Evolutionary conservation across 2,329 filamentous ascomycete species (phyloP), one percentile per base, ranked within the genome.

Genomic region (Neodidymelliopsis sp.): DNA sequence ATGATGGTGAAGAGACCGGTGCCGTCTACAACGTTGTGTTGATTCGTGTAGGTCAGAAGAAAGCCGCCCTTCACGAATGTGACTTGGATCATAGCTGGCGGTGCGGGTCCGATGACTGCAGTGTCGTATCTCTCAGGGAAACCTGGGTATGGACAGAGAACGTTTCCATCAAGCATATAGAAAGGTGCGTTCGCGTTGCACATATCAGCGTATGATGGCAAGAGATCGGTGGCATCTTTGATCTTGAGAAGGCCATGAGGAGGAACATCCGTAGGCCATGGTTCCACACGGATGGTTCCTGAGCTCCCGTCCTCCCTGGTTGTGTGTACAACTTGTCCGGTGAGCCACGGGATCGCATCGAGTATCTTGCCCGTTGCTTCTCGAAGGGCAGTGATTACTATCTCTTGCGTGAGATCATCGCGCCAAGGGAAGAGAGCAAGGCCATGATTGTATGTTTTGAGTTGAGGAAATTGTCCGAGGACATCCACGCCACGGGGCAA

Each of bases 1-100:
- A 62, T 49, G 48, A 66, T 54, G 25, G 61, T 62, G 35, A 62
- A 53, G 18, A 59, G 57, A 10, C 58, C 65, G 11, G 52, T 65
- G 34, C 60, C 66, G 35, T 70, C 69, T 23, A 68, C 58, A 19
- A 67, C 56, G 36, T 60, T 71, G 43, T 72, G 70, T 25, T 72
- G 66, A n/a, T 53, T 56, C 5, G 48, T 51, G 34, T 64, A 56
- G 25, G 54, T 64, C 4, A 71, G 49, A 12, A 70, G 36, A 23
- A 66, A 34, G 5, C 67, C 69, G 16, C 62, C 66, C 23, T 58
- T 54, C 18, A 70, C 53, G 11, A 43, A 43, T 13, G 40, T 43
- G 40, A 43, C 30, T 42, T 71, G 65, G 3, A 67, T 28, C 11
- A 56, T 46, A 9, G 59, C 43, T 11, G 56, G 51, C 15, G 60